Base-by-base conservation (phyloP, 768 basidiomycete genomes). In the Pleurotus sapidus region DNA sequence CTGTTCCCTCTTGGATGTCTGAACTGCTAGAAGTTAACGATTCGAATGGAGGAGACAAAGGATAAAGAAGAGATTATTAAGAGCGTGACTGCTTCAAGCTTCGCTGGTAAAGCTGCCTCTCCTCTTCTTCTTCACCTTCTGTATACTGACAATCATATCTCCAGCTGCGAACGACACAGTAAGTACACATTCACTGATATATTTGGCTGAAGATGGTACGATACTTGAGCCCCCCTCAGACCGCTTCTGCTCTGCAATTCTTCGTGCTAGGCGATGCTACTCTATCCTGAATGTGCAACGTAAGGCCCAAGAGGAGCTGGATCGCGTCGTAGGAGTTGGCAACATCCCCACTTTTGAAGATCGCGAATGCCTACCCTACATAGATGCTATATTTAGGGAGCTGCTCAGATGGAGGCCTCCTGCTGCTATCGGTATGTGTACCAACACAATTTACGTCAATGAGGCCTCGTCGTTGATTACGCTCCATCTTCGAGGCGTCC, bases 231-330 rank as follows among this genome's bases (percentile, higher is more conserved):
- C 20, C 15, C 18, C 18, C 37, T 8, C n/a, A 56, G 55, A 56
- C 55, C 6, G 38, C 55, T 4, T 30, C 55, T 8, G 43, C 25
- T 14, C 45, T 56, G 5, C n/a, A 30, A 14, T 56, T 56, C 55
- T 61, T 61, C 40, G 47, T 61, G 34, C 53, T 49, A n/a, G 4
- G 58, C 55, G 46, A 61, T 61, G 60, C 20, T 65, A 46, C 60
- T 63, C 15, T 54, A 67, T 40, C 66, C 65, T 18, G 66, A 69
- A n/a, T n/a, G 60, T 63, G 3, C 67, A 70, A 45, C 18, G 8
- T 51, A 54, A 55, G 14, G 60, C 58, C 5, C 60, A 59, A 14
- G 46, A 20, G 18, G 58, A 61, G 25, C 20, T 65, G 20, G 64
- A 65, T 49, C 30, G 34, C 12, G 60, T 64, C n/a, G 18, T 65